Base-by-base conservation (phyloP, 306 rosid genomes). In the Medicago arabica region DNA sequence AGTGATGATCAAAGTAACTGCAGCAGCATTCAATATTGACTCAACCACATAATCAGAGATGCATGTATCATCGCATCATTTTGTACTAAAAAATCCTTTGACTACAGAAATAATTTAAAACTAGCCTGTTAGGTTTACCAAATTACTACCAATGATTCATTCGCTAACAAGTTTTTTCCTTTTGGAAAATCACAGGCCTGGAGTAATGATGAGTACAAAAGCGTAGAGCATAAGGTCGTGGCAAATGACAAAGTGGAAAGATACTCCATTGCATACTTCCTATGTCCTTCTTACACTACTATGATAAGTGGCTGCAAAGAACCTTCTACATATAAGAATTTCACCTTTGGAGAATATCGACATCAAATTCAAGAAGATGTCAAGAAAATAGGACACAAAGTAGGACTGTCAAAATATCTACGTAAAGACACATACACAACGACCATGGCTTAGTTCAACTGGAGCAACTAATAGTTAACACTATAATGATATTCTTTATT, bases 181-280 rank as follows among this genome's bases (percentile, higher is more conserved):
- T 40, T 78, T 39, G 55, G 61, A 55, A 55, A 87, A 67, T 34
- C 50, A 65, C 80, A 93, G 98, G 98, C 97, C 14, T 91, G 98
- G 98, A 93, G 97, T 89, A 93, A 89, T 43, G 89, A 91, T 77
- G 83, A 68, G 55, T 91, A 91, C 85, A 88, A 88, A 82, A 93
- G 97, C 44, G 96, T 89, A 83, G 90, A 91, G 88, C 98, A 93
- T 90, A 91, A 84, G 72, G 97, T 91, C 4, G 83, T 89, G 86
- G 80, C 92, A 3, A 89, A 86, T 31, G 72, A 71, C 49, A 85
- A 69, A 77, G 76, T 19, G 79, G 96, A 89, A 31, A 87, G 98
- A 82, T 89, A 89, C 83, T 91, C 98, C 11, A 77, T 84, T 19
- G 97, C 98, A 41, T 91, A 88, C 75, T 93, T 93, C 80, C 86